A percentile compares a stretch with the other conserved stretches of the same genome.
Evolutionary conservation across 2,329 filamentous ascomycete genomes (phyloP).

Genomic region (Penicillium thymicola): DNA sequence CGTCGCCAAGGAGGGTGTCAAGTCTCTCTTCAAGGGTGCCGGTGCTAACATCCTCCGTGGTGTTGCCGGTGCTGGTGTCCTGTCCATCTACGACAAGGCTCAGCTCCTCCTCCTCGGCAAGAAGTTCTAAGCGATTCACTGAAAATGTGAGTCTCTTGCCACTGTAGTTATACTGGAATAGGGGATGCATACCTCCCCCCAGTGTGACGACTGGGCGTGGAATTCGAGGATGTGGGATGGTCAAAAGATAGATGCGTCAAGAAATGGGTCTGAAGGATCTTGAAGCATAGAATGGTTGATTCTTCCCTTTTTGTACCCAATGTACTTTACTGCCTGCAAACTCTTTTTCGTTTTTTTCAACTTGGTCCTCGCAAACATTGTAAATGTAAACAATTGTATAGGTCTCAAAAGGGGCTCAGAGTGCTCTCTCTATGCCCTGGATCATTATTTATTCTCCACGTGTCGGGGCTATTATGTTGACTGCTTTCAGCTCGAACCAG

Average conservation of each 20-base stretch:
- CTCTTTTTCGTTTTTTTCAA: slow-evolving; percentile 40
- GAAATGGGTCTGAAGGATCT: slow-evolving; percentile 37
- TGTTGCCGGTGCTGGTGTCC: slow-evolving; percentile 99
- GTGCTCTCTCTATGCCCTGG: too few relatives aligned
- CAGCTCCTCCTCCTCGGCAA: slow-evolving; percentile 99
- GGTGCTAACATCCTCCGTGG: slow-evolving; percentile 99
- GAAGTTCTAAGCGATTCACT: slow-evolving; percentile 73
- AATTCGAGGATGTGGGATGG: slow-evolving; percentile 32
- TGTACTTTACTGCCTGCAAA: slow-evolving; percentile 51
- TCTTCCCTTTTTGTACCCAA: slow-evolving; percentile 45
- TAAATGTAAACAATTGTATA: background rate
- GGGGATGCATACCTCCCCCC: slow-evolving; percentile 27
- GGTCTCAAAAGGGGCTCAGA: background rate
- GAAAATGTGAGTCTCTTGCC: slow-evolving; percentile 16
- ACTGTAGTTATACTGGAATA: slow-evolving; percentile 23
- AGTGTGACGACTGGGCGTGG: slow-evolving; percentile 29
- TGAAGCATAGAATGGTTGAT: slow-evolving; percentile 44
- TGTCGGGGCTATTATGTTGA: too few relatives aligned
- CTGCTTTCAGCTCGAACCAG: too few relatives aligned
- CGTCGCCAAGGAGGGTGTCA: slow-evolving; percentile 91
- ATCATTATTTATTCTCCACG: too few relatives aligned
- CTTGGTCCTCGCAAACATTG: slow-evolving; percentile 19
- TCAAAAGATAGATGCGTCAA: slow-evolving; percentile 47
- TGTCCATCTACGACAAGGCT: slow-evolving; percentile 99
- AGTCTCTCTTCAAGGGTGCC: slow-evolving; percentile 99